Evolutionary conservation across 176 grass and related monocot species (phyloP).

Genomic region (Musa itinerans): DNA sequence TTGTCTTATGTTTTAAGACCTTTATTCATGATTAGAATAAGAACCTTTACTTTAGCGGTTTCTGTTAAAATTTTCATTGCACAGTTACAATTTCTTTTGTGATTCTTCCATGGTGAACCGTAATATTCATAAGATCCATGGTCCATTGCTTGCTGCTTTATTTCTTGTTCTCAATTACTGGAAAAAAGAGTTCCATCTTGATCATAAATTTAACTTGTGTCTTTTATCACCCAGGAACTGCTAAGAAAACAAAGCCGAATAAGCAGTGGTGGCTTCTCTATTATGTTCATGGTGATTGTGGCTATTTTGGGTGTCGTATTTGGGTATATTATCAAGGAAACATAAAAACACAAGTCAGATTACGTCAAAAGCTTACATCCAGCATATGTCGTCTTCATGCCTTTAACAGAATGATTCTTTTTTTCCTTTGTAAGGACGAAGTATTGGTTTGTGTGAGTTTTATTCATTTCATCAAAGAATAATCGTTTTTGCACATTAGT

Average conservation of each 20-base stretch:
- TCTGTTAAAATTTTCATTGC: too few species aligned
- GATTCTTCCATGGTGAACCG: too few species aligned
- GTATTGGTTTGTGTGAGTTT: background rate
- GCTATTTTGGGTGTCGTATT: constrained; percentile 31
- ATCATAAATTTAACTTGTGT: constrained; percentile 1
- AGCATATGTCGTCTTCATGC: background rate
- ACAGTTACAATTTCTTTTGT: too few species aligned
- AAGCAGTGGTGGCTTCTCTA: constrained; percentile 34
- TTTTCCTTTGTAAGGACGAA: background rate
- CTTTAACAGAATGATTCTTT: too few species aligned
- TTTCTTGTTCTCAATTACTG: too few species aligned
- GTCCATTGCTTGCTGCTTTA: too few species aligned
- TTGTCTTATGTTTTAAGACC: too few species aligned
- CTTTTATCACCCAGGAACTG: constrained; percentile 34
- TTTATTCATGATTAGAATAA: too few species aligned
- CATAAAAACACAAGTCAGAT: background rate
- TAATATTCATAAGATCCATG: too few species aligned
- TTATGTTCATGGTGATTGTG: constrained; percentile 31
- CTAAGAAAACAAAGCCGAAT: constrained; percentile 22
- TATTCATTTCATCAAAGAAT: background rate
- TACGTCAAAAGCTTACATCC: background rate
- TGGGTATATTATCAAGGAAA: constrained; percentile 41
- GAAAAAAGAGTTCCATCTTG: too few species aligned
- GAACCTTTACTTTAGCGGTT: too few species aligned
- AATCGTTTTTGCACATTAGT: background rate